A percentile compares a stretch with the other conserved stretches of the same genome.
Conservation (phyloP, 306 rosid genomes). For the Vicia villosa region DNA sequence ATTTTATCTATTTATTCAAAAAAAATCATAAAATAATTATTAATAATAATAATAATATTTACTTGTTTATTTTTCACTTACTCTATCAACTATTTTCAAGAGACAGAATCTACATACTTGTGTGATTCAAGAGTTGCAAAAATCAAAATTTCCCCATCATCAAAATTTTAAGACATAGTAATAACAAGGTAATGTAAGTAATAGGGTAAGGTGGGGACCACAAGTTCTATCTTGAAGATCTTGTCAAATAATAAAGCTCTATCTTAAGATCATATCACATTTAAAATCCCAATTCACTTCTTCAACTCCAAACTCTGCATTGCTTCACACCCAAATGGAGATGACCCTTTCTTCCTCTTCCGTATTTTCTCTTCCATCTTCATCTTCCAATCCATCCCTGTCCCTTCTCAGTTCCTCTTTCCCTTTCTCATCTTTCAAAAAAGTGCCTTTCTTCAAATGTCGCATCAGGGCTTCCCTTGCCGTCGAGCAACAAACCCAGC, state of each 20-base stretch:
- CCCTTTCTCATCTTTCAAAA: slow-evolving; percentile 49
- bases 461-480: slow-evolving; percentile 67
- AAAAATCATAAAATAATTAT: too few relatives aligned
- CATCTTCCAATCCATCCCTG: slow-evolving; percentile 6
- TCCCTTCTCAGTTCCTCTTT: slow-evolving; percentile 27
- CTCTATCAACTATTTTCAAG: too few relatives aligned
- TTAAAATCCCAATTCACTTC: not conserved
- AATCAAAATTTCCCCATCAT: not conserved
- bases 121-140: not conserved
- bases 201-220: slow-evolving; percentile 30
- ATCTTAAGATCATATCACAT: slow-evolving; percentile 20
- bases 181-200: not conserved
- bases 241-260: not conserved
- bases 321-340: slow-evolving; percentile 22
- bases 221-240: slow-evolving; percentile 20
- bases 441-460: slow-evolving; percentile 41
- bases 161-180: not conserved
- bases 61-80: too few relatives aligned
- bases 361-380: not conserved
- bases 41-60: too few relatives aligned
- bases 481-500: slow-evolving; percentile 61
- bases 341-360: slow-evolving; percentile 25
- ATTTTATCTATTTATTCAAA: too few relatives aligned
- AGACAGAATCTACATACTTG: not conserved
- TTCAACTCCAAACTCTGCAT: not conserved